phyloP scores from a whole-genome alignment of 2,329 filamentous ascomycete species.

The Exutisphaerella laricina region DNA sequence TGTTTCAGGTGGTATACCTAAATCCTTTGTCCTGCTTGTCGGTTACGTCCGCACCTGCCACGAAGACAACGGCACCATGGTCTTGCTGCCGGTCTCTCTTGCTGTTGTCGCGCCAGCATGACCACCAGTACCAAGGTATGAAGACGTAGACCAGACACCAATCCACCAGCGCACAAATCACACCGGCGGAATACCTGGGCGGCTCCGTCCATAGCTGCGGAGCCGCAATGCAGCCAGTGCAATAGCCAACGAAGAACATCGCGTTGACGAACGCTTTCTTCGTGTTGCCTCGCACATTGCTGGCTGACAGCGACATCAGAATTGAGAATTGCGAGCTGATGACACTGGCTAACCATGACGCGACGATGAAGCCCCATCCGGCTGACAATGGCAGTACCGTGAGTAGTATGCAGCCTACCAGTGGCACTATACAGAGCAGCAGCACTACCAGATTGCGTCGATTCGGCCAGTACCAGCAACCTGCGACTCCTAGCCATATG shows the following conservation, averaged over 20 bases:
- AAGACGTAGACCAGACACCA: slow-evolving; percentile 39
- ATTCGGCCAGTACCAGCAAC: slow-evolving; percentile 37
- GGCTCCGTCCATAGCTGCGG: slow-evolving; percentile 47
- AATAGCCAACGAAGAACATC: slow-evolving; percentile 50
- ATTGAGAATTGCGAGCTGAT: slow-evolving; percentile 42
- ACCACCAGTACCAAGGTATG: slow-evolving; percentile 31
- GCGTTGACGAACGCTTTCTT: slow-evolving; percentile 45
- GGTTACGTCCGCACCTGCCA: slow-evolving; percentile 30
- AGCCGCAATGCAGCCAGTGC: slow-evolving; percentile 42
- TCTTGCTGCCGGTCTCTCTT: slow-evolving; percentile 21
- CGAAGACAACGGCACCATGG: background rate
- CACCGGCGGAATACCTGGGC: slow-evolving; percentile 44
- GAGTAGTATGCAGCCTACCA: slow-evolving; percentile 44
- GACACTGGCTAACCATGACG: slow-evolving; percentile 45
- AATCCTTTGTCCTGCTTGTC: slow-evolving; percentile 36
- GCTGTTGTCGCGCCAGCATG: slow-evolving; percentile 36
- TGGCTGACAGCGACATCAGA: slow-evolving; percentile 42
- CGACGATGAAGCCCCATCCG: slow-evolving; percentile 46
- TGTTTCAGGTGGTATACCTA: slow-evolving; percentile 28
- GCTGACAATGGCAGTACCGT: slow-evolving; percentile 37
- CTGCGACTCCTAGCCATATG: slow-evolving; percentile 43
- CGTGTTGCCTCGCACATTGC: slow-evolving; percentile 50
- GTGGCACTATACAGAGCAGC: slow-evolving; percentile 38
- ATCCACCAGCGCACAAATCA: slow-evolving; percentile 43
- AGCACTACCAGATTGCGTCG: slow-evolving; percentile 39